Evolutionary conservation across 176 grass and related monocot genomes (phyloP), one percentile per base, ranked within the genome.

Genomic region (Melocanna baccifera): DNA sequence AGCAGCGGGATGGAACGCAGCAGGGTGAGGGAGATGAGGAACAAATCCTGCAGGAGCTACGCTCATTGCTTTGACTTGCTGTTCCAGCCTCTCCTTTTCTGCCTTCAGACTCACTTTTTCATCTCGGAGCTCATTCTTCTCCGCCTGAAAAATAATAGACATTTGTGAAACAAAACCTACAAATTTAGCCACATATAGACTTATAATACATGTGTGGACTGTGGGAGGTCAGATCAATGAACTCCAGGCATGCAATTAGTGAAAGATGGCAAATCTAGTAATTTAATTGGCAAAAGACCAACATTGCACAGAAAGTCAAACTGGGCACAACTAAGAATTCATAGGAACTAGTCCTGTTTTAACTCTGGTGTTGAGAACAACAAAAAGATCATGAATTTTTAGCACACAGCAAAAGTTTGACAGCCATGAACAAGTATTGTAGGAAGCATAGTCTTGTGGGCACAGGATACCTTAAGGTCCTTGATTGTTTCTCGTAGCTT

Each of bases 81-180:
- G 91, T 6, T 94, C 91, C 71, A 97, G 74, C 75, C 57, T 92
- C 66, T 97, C 91, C 77, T 90, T 97, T 50, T 94, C 91, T 22
- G 76, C 89, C 86, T 94, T 94, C 81, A 97, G 81, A 71, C 47
- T 92, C 83, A 91, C 77, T 66, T 97, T 97, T 64, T 97, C 94
- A 61, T 92, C 89, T 22, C 91, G 85, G 47, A 94, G 89, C 53
- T 97, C 89, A 71, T 88, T 91, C 79, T 97, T 97, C 83, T 97
- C 94, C 9, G 46, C 85, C 94, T 97, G 85, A 23, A 83, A 77
- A 71, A 77, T 36, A 68, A 71, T 28, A 82, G 18, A 4, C 75
- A 50, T 57, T 62, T 1, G 5, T 66, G 65, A 46, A 77, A 66
- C 22, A 47, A 47, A 77, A 20, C 0, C 18, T 6, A 40, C 29